A percentile compares a stretch with the other conserved stretches of the same genome.
phyloP scores from a whole-genome alignment of 345 rosid genomes.

The Atalantia buxifolia region DNA sequence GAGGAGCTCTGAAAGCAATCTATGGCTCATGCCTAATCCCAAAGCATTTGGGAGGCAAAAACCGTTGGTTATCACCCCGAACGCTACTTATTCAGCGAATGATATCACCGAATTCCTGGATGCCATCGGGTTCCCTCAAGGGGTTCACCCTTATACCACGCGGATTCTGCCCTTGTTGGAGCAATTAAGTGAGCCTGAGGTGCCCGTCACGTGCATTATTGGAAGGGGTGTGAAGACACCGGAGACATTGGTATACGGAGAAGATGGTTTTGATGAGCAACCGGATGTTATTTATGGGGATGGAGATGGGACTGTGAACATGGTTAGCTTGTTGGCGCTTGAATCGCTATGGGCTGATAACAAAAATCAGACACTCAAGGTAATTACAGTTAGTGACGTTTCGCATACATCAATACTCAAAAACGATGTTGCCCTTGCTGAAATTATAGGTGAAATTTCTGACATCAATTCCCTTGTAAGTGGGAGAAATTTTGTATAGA shows the following conservation, averaged over 20 bases:
- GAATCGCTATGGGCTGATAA: constrained; percentile 39
- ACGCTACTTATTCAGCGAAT: constrained; percentile 44
- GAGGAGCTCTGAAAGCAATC: constrained; percentile 76
- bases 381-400: constrained; percentile 38
- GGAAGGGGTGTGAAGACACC: constrained; percentile 61
- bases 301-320: constrained; percentile 84
- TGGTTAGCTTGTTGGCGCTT: constrained; percentile 60
- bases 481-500: background rate
- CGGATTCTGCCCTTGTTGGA: constrained; percentile 56
- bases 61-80: constrained; percentile 50
- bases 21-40: constrained; percentile 78
- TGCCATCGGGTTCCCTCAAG: constrained; percentile 65
- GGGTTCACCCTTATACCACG: constrained; percentile 49
- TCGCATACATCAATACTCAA: constrained; percentile 62
- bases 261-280: constrained; percentile 51
- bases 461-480: constrained; percentile 35
- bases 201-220: constrained; percentile 63
- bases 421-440: constrained; percentile 40
- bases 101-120: constrained; percentile 45
- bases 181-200: constrained; percentile 36
- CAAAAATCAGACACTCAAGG: constrained; percentile 39
- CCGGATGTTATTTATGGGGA: constrained; percentile 72
- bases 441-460: constrained; percentile 43
- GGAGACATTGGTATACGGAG: constrained; percentile 50
- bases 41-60: constrained; percentile 34